phyloP scores from a whole-genome alignment of 495 filamentous ascomycete genomes.

The Pseudoneurospora amorphoporcata region DNA sequence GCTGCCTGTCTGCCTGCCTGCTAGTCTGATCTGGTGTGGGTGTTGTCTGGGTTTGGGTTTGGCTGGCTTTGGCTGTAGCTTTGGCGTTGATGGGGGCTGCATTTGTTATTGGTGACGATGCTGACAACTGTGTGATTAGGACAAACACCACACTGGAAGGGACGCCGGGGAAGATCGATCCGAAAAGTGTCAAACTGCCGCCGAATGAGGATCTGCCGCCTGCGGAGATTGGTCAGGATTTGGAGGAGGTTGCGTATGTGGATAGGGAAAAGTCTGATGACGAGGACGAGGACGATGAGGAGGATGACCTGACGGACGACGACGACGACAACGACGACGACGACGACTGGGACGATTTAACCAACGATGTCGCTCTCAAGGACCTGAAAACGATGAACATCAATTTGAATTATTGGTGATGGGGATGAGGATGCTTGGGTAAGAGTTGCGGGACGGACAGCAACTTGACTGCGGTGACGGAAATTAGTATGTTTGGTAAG shows the following conservation, averaged over 20 bases:
- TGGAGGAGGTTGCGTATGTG: slow-evolving; percentile 8
- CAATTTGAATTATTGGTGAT: background rate
- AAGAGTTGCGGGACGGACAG: background rate
- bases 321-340: background rate
- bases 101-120: background rate
- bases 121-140: slow-evolving; percentile 2
- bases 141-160: slow-evolving; percentile 16
- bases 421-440: background rate
- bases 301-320: background rate
- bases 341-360: background rate
- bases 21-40: no score
- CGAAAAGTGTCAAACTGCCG: slow-evolving; percentile 9
- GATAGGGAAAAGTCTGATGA: background rate
- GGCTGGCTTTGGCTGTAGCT: no score
- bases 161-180: slow-evolving; percentile 16
- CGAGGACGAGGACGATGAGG: background rate
- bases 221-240: slow-evolving; percentile 7
- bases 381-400: background rate
- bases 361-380: background rate
- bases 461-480: background rate
- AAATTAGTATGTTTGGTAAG: background rate
- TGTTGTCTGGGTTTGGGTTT: no score
- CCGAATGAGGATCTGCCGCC: slow-evolving; percentile 13
- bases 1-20: no score
- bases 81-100: no score